Conservation (phyloP, 306 rosid species). For the Sechiopsis laciniata region DNA sequence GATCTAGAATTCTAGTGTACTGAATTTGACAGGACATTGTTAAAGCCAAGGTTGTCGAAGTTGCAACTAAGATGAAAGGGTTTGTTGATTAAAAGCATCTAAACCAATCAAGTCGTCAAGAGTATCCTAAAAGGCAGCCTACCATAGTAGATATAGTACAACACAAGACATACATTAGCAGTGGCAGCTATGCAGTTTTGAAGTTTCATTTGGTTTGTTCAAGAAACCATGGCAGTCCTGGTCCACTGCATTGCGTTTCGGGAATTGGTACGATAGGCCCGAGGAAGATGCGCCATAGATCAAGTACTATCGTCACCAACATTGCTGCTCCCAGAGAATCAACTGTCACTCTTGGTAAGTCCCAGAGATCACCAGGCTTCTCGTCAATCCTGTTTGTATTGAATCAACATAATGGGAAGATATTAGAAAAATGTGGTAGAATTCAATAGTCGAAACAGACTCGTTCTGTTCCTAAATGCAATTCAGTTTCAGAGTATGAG, state of each 20-base stretch:
- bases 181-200: background rate
- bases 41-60: too few species aligned
- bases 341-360: constrained; percentile 69
- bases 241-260: constrained; percentile 56
- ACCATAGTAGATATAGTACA: background rate
- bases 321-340: constrained; percentile 95
- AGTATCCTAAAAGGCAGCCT: too few species aligned
- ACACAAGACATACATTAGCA: background rate
- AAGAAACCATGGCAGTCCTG: constrained; percentile 83
- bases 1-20: too few species aligned
- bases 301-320: constrained; percentile 90
- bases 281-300: constrained; percentile 91
- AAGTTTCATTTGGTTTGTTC: constrained; percentile 29
- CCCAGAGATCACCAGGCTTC: constrained; percentile 77
- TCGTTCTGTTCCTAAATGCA: background rate
- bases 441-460: too few species aligned
- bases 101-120: too few species aligned
- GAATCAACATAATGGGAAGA: background rate
- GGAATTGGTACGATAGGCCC: constrained; percentile 66
- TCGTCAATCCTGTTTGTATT: constrained; percentile 64
- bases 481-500: too few species aligned
- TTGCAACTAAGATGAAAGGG: too few species aligned
- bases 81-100: too few species aligned
- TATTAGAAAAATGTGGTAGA: background rate
- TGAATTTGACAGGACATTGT: too few species aligned